Base-by-base conservation (phyloP, 805 yeast genomes). In the Yarrowia sp. region DNA sequence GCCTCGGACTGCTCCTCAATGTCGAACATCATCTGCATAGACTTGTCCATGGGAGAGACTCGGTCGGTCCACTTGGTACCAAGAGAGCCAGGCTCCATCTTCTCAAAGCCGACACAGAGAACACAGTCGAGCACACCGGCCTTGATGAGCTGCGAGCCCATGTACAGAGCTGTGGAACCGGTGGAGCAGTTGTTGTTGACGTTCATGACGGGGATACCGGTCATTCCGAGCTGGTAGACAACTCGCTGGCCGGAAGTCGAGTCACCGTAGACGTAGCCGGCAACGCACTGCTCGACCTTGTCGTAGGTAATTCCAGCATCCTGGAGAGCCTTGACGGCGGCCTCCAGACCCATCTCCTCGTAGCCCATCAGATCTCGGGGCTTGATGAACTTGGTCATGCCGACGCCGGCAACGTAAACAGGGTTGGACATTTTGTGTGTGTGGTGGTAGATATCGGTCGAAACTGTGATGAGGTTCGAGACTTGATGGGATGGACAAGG, bases 101-200 rank as follows among this genome's bases (percentile, higher is more conserved):
- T 67, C 49, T 67, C 69, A 41, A 66, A 67, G 19, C 69, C 69
- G 12, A 67, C 66, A 58, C 68, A 66, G 21, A 67, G 64, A 19
- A 67, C 68, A 31, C 68, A 67, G 58, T 67, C 69, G 1, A 59
- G 63, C 14, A 62, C 42, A 8, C 69, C 69, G 16, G 65, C 64
- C 36, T 64, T 63, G 22, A 67, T 62, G 61, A 67, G 62, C 32
- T 59, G 64, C 27, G 63, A 61, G 25, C 65, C 69, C 41, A 66
- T 62, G 56, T 19, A 65, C 14, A 67, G 61, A 7, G 69, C 69
- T 6, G 69, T 62, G 18, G 69, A 67, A 6, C 69, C 69, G 4
- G 69, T 67, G 8, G 69, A 66, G 39, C 69, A 67, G 58, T 67
- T 67, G 63, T 67, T 67, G 66, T 67, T 67, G 33, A 67, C 69